Evolutionary conservation across 345 rosid species (phyloP), one percentile per base, ranked within the genome.

Genomic region (Lepidium africanum): DNA sequence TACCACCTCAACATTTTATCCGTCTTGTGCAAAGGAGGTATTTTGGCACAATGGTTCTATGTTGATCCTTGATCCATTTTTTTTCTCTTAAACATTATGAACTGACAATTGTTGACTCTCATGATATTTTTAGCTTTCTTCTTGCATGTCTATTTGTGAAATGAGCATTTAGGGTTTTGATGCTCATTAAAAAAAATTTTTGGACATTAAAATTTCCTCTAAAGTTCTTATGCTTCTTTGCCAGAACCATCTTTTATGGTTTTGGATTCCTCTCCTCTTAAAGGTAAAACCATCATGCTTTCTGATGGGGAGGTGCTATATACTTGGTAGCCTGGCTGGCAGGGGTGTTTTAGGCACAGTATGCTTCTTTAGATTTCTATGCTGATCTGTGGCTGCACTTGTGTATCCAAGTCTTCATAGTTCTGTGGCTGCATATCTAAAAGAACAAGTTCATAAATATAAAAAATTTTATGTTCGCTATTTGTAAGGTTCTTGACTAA

Each of bases 1-100:
- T 95, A 71, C 99, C 99, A 62, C 97, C 99, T 69, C 99, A 95
- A 63, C 99, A 95, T 75, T 95, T 95, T 77, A 95, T 95, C 70
- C 96, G 99, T 38, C 82, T 95, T 74, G 94, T 95, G 64, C 99
- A 95, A 57, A 84, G 99, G 71, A 76, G 97, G 99, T 91, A 86
- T 45, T 43, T 7, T n/a, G n/a, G 47, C 9, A 5, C 15, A 16
- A 36, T 46, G 65, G 9, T 23, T 48, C 33, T 49, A 7, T 48
- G 12, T 17, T 55, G 15, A 46, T 46, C 45, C 13, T 47, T 45
- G 23, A 56, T 43, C 10, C 23, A 42, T 7, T 32, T 67, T 32
- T 19, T 17, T 10, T 15, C n/a, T 19, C 30, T 27, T n/a, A 41
- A 32, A 52, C 23, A n/a, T n/a, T 11, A 6, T 19, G 1, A 7